These are phyloP conservation scores for Aegilops longissima DNA, from an alignment of 176 grass and related monocot species.

Conservation along the genomic window DNA sequence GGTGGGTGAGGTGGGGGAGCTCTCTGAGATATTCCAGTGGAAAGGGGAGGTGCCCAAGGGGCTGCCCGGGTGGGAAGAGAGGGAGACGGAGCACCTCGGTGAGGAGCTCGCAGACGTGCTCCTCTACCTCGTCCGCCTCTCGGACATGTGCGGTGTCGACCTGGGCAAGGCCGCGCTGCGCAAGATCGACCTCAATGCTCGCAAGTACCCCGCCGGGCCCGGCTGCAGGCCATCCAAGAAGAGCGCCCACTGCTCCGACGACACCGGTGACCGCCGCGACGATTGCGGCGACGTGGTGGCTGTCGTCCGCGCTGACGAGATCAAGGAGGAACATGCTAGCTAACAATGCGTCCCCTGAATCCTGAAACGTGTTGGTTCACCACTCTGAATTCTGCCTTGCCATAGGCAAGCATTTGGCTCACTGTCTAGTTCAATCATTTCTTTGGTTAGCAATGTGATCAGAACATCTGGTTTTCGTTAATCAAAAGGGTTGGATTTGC, in stretches of 20 bases:
- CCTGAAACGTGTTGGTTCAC: not conserved
- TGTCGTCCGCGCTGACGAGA: not conserved
- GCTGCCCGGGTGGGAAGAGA: constrained; percentile 63
- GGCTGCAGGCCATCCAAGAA: constrained; percentile 58
- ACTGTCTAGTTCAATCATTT: too few relatives aligned
- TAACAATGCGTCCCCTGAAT: not conserved
- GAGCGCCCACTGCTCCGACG: not conserved
- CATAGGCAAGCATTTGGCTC: too few relatives aligned
- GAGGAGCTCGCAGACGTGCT: constrained; percentile 77
- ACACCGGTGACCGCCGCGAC: not conserved
- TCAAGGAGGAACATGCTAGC: not conserved
- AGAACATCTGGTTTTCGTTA: too few relatives aligned
- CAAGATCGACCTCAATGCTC: constrained; percentile 61
- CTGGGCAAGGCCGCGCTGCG: constrained; percentile 53
- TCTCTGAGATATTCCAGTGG: constrained; percentile 84
- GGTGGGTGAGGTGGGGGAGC: constrained; percentile 79
- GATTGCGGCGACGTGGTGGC: not conserved
- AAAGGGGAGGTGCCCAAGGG: constrained; percentile 77
- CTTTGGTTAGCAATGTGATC: too few relatives aligned
- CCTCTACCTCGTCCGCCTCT: constrained; percentile 76
- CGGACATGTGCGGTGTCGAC: constrained; percentile 64
- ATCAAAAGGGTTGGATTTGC: too few relatives aligned
- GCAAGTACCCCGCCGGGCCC: constrained; percentile 55
- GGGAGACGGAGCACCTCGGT: constrained; percentile 67
- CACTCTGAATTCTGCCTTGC: too few relatives aligned